Base-by-base conservation (phyloP, 768 basidiomycete species). In the Mycena alexandri region DNA sequence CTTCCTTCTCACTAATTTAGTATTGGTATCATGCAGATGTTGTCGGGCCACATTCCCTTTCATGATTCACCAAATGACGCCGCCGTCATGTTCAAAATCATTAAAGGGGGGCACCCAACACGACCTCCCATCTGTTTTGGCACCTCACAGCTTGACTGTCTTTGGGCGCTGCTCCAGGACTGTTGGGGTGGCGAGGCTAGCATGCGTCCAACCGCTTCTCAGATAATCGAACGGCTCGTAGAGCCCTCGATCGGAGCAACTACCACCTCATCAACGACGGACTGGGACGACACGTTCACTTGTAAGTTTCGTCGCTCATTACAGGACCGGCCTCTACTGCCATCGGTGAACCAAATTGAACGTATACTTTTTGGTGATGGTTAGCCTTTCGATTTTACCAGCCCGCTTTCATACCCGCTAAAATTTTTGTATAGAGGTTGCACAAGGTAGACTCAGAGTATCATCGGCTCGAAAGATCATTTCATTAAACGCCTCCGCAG, bases 261-360 rank as follows among this genome's bases (percentile, higher is more conserved):
- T 5, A 72, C 69, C 42, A 43, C 42, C 19, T 25, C 25, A 7
- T 43, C 48, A 7, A 24, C 14, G 11, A 36, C 47, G 22, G 61
- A 62, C 24, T 55, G 62, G 43, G 62, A 53, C 24, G 62, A 63
- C 2, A 11, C 29, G 55, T 55, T 55, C 33, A 63, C 38, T 21
- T 63, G 52, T 14, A 63, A 42, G 47, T 55, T 63, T 36, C 43
- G 51, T 33, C 46, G 47, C 25, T 47, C 44, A 6, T n/a, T 56
- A 41, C 63, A 55, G 19, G 44, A 22, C 25, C 19, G 56, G 17
- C 29, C 44, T 22, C 29, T 64, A 24, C 33, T 64, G 43, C 33
- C 44, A 13, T 57, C 59, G 6, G 44, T 38, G 11, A 47, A 12
- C 21, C 57, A 47, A 19, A 44, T 58, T 22, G 57, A 58, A 58